These are phyloP conservation scores for Speleostelium caveatum DNA, from an alignment of 78 protist genomes.

Conservation along the genomic window DNA sequence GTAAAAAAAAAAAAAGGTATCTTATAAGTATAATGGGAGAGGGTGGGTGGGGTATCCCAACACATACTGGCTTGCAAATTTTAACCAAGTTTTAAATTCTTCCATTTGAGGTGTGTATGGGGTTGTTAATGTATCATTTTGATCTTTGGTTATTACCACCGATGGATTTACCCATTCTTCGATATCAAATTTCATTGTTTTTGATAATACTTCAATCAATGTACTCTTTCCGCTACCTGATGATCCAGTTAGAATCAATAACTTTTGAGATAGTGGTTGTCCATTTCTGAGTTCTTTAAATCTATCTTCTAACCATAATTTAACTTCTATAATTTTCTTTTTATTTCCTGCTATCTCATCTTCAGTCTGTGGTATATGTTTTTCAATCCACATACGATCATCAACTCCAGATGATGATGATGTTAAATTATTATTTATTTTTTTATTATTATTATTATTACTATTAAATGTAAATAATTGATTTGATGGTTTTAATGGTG, in stretches of 20 bases:
- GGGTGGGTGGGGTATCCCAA: too few relatives aligned
- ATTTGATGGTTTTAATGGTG: not conserved
- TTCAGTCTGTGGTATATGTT: conserved; percentile 40
- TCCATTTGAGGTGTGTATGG: conserved; percentile 27
- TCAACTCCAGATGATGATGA: not conserved
- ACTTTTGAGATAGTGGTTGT: conserved; percentile 9
- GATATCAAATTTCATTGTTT: conserved; percentile 23
- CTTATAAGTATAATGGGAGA: too few relatives aligned
- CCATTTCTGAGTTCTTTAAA: conserved; percentile 11
- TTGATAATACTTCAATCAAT: conserved; percentile 36
- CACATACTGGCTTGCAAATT: conserved; percentile 34
- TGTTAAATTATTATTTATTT: not conserved
- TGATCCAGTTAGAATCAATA: conserved; percentile 66
- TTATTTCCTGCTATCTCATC: conserved; percentile 34
- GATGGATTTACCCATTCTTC: conserved; percentile 63
- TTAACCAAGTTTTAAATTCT: conserved; percentile 42
- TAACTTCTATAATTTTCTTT: conserved; percentile 24
- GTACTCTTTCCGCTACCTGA: conserved; percentile 59
- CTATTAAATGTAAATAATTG: not conserved
- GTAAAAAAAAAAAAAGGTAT: too few relatives aligned
- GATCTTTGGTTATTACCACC: conserved; percentile 21
- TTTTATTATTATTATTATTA: not conserved
- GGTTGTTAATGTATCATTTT: conserved; percentile 10
- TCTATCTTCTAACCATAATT: conserved; percentile 57
- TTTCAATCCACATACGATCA: conserved; percentile 29